phyloP scores from a whole-genome alignment of 148 eudicot genomes.

The Camellia granthamiana region DNA sequence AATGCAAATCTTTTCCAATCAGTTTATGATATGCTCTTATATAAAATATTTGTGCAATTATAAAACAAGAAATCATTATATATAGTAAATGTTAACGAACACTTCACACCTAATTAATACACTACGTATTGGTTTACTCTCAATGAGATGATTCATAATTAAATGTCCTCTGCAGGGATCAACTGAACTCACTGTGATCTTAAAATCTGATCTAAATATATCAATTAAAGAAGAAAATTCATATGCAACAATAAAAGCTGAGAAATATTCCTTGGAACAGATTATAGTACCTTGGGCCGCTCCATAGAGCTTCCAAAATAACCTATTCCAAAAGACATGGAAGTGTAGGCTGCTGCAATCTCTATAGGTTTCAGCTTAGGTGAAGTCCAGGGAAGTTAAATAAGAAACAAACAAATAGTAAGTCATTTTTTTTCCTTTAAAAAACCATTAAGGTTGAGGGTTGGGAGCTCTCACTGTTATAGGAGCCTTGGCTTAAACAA shows the following conservation, averaged over 20 bases:
- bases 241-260: no score
- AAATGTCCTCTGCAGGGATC: no score
- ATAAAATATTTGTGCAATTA: background rate
- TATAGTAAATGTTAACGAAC: background rate
- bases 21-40: background rate
- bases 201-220: background rate
- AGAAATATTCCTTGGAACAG: background rate
- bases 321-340: conserved; percentile 83
- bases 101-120: background rate
- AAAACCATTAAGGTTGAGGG: background rate
- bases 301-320: conserved; percentile 85
- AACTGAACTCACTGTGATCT: background rate
- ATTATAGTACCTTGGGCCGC: conserved; percentile 68
- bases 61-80: background rate
- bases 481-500: conserved; percentile 79
- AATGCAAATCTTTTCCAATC: background rate
- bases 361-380: conserved; percentile 74
- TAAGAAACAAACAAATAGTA: background rate
- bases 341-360: conserved; percentile 80
- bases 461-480: conserved; percentile 34
- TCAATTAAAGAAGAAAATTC: background rate
- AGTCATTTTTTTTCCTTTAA: background rate
- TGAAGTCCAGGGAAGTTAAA: conserved; percentile 39
- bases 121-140: background rate
- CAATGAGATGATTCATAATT: background rate